These are phyloP conservation scores for Scutellaria baicalensis DNA, from an alignment of 257 asterid genomes.

Conservation along the genomic window DNA sequence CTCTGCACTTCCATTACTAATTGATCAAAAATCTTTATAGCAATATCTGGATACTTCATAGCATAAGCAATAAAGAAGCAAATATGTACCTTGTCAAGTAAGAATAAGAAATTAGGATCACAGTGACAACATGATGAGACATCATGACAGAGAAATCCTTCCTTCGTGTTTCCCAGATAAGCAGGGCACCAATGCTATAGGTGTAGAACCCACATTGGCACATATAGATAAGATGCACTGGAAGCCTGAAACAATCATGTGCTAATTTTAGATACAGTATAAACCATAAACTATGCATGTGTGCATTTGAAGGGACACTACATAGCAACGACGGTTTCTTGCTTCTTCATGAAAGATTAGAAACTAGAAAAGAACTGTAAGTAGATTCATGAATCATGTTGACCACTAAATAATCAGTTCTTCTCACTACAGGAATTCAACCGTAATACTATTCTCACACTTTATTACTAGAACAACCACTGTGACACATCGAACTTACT, in stretches of 20 bases:
- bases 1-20: conserved; percentile 5
- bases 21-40: conserved; percentile 4
- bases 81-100: conserved; percentile 58
- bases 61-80: conserved; percentile 11
- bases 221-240: conserved; percentile 66
- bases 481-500: conserved; percentile 25
- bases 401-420: not conserved
- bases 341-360: not conserved
- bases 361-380: not conserved
- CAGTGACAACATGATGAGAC: conserved; percentile 86
- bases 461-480: not conserved
- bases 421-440: conserved; percentile 2
- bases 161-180: conserved; percentile 89
- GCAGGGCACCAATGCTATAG: conserved; percentile 77
- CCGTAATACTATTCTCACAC: not conserved
- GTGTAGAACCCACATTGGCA: conserved; percentile 93
- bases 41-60: not conserved
- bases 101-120: conserved; percentile 61
- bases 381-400: not conserved
- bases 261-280: not conserved
- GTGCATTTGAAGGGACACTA: not conserved
- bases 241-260: conserved; percentile 39
- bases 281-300: not conserved
- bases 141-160: conserved; percentile 91
- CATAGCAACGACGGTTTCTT: not conserved